These are phyloP conservation scores for Mycosphaerella sp. DNA, from an alignment of 2,329 filamentous ascomycete species.

Conservation along the genomic window DNA sequence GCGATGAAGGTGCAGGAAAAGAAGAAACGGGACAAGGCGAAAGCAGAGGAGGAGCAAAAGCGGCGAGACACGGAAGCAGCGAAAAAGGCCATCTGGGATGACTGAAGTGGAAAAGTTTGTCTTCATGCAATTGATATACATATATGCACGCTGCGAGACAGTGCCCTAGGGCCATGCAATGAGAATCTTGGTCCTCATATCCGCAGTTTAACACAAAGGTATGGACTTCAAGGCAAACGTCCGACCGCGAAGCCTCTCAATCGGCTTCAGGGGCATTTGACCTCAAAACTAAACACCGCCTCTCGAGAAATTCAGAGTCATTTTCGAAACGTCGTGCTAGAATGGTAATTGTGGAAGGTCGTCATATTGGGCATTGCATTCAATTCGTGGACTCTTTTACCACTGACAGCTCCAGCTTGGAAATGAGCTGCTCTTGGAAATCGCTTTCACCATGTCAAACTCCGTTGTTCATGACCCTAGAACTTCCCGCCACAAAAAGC, in stretches of 20 bases:
- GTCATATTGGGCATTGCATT: neutral
- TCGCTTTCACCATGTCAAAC: constrained; percentile 11
- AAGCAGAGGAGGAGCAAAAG: constrained; percentile 55
- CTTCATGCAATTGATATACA: no score
- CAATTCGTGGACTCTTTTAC: neutral
- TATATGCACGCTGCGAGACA: no score
- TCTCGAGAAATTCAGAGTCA: no score
- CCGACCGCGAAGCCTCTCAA: no score
- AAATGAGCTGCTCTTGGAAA: neutral
- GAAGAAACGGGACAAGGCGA: constrained; percentile 66
- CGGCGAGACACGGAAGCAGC: constrained; percentile 63
- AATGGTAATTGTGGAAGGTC: neutral
- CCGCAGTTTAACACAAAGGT: no score
- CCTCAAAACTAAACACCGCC: no score
- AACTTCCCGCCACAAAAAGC: constrained; percentile 6
- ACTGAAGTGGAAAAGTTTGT: constrained; percentile 31
- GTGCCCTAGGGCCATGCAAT: no score
- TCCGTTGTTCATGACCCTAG: constrained; percentile 14
- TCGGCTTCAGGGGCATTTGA: no score
- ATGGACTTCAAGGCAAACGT: no score
- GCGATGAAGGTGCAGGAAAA: constrained; percentile 78
- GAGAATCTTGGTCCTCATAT: no score
- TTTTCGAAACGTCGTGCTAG: no score
- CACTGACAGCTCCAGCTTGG: neutral
- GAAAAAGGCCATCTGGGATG: constrained; percentile 85